A percentile compares a stretch with the other conserved stretches of the same genome.
Evolutionary conservation across 495 filamentous ascomycete species (phyloP).

Genomic region (Xylaria curta): DNA sequence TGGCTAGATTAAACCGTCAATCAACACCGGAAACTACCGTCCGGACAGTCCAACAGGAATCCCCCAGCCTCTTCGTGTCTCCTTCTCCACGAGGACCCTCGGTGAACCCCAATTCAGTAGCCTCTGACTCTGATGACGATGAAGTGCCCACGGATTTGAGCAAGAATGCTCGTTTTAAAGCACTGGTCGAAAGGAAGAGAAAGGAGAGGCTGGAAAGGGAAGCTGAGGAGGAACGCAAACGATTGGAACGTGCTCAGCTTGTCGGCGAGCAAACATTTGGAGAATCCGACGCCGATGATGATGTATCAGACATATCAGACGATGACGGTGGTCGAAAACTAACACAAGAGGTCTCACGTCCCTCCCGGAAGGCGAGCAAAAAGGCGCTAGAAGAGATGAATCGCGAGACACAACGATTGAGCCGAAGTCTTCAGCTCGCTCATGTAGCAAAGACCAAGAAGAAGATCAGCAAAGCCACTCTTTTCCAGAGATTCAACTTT

Average conservation of each 20-base stretch:
- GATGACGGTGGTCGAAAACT: conserved; percentile 63
- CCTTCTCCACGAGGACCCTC: conserved; percentile 38
- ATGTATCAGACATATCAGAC: conserved; percentile 59
- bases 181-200: conserved; percentile 73
- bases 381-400: conserved; percentile 96
- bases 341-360: conserved; percentile 65
- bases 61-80: conserved; percentile 51
- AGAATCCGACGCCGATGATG: conserved; percentile 48
- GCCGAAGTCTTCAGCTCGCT: conserved; percentile 86
- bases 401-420: conserved; percentile 89
- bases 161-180: conserved; percentile 66
- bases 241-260: conserved; percentile 56
- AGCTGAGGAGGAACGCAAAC: conserved; percentile 57
- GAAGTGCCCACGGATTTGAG: conserved; percentile 51
- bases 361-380: conserved; percentile 88
- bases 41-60: conserved; percentile 26
- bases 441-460: conserved; percentile 91
- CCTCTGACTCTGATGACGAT: conserved; percentile 55
- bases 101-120: conserved; percentile 29
- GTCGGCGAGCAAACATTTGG: conserved; percentile 40
- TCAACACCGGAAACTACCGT: conserved; percentile 40
- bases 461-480: conserved; percentile 82
- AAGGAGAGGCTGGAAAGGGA: conserved; percentile 71
- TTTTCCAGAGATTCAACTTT: conserved; percentile 87
- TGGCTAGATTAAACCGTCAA: conserved; percentile 42